Evolutionary conservation across 441 rosid species (phyloP).

Genomic region (Pelargonium citronellum): DNA sequence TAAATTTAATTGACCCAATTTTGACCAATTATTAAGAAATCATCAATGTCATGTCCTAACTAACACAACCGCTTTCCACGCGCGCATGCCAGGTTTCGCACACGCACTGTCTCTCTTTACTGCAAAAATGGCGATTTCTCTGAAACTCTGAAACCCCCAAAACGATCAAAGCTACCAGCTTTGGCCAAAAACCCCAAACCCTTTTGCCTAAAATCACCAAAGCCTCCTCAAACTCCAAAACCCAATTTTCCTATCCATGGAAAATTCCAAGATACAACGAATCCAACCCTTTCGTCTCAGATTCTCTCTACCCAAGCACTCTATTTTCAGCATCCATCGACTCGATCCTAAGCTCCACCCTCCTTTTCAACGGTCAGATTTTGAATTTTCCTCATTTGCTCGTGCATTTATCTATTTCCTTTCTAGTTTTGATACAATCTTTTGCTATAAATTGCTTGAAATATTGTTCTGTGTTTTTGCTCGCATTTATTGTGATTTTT

Average conservation of each 20-base stretch:
- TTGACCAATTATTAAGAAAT: constrained; percentile 7
- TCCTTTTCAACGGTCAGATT: constrained; percentile 8
- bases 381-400: not conserved
- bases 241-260: constrained; percentile 7
- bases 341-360: not conserved
- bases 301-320: constrained; percentile 3
- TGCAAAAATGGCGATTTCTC: constrained; percentile 8
- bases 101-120: not conserved
- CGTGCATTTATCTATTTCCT: not conserved
- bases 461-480: not conserved
- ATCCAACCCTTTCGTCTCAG: not conserved
- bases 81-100: not conserved
- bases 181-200: constrained; percentile 3
- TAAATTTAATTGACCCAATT: not conserved
- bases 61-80: not conserved
- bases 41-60: not conserved
- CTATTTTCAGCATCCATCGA: not conserved
- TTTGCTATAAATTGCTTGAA: constrained; percentile 3
- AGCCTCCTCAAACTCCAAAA: not conserved
- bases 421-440: constrained; percentile 5
- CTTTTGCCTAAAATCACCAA: not conserved
- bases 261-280: constrained; percentile 1
- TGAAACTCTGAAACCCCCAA: constrained; percentile 4
- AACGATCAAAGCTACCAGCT: not conserved
- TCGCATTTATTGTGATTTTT: not conserved